Conservation (phyloP, 164 flowering plant genomes). For the Vitis cinerea region DNA sequence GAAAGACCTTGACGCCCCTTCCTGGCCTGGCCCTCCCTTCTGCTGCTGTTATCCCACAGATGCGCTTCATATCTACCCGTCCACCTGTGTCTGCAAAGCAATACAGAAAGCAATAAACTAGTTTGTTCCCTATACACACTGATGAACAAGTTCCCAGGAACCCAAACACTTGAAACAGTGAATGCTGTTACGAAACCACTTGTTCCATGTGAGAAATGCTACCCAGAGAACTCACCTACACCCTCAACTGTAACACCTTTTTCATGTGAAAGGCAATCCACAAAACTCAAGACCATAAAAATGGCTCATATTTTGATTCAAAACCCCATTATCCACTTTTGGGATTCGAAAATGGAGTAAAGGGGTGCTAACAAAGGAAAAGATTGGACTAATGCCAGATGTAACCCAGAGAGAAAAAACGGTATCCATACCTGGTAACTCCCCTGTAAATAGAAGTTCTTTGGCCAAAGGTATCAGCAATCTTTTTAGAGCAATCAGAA, state of each 20-base stretch:
- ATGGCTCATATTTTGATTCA: no score
- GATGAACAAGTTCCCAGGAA: slow-evolving; percentile 11
- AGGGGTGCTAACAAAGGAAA: no score
- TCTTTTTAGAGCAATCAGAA: slow-evolving; percentile 48
- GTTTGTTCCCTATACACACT: background rate
- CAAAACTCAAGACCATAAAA: no score
- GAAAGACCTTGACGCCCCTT: slow-evolving; percentile 90
- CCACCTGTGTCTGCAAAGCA: slow-evolving; percentile 67
- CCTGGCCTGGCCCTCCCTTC: slow-evolving; percentile 91
- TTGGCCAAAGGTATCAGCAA: slow-evolving; percentile 76
- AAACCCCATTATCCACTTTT: no score
- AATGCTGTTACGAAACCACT: no score
- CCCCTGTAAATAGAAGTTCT: slow-evolving; percentile 93
- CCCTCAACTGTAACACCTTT: no score
- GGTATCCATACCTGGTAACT: slow-evolving; percentile 65
- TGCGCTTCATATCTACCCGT: slow-evolving; percentile 98
- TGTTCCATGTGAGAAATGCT: no score
- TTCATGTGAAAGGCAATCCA: no score
- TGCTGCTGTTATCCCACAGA: slow-evolving; percentile 97
- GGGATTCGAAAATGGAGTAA: no score
- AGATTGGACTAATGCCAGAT: no score
- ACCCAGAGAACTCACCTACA: no score
- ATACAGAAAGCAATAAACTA: background rate
- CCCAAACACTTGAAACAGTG: background rate
- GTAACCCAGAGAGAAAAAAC: background rate